phyloP scores from a whole-genome alignment of 345 rosid genomes.

The Aquilaria sinensis region DNA sequence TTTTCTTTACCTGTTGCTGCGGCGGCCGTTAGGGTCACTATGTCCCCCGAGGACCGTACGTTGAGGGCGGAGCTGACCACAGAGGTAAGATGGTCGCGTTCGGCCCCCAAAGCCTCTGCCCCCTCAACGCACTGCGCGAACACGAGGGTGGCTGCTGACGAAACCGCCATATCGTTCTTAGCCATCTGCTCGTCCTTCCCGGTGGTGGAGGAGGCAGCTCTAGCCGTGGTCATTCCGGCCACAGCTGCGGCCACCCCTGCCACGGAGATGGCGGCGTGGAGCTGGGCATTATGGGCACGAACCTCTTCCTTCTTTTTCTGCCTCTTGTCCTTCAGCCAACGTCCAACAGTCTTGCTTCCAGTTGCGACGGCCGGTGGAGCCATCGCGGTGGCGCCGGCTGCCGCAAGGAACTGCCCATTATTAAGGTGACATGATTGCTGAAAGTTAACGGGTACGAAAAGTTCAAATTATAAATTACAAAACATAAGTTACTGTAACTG shows the following conservation, averaged over 20 bases:
- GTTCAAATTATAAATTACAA: not conserved
- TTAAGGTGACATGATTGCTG: slow-evolving; percentile 40
- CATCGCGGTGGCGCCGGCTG: slow-evolving; percentile 16
- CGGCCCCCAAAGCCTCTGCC: slow-evolving; percentile 89
- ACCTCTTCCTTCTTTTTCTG: slow-evolving; percentile 89
- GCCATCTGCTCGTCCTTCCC: slow-evolving; percentile 86
- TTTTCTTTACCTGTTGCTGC: slow-evolving; percentile 69
- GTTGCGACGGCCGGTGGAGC: slow-evolving; percentile 25
- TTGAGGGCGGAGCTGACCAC: slow-evolving; percentile 78
- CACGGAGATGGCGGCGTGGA: slow-evolving; percentile 74
- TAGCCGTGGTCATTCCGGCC: slow-evolving; percentile 81
- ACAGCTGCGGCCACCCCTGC: slow-evolving; percentile 89
- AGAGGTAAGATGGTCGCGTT: slow-evolving; percentile 71
- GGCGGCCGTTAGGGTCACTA: slow-evolving; percentile 82
- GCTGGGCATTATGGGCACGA: slow-evolving; percentile 78
- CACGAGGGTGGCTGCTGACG: slow-evolving; percentile 76
- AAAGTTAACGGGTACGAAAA: not conserved
- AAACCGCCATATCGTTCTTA: slow-evolving; percentile 80
- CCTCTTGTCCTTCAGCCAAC: slow-evolving; percentile 78
- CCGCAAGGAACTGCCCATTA: slow-evolving; percentile 37
- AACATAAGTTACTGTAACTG: not conserved
- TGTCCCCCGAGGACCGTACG: slow-evolving; percentile 75
- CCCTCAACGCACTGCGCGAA: slow-evolving; percentile 91
- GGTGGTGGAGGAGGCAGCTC: slow-evolving; percentile 54
- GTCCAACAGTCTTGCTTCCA: slow-evolving; percentile 75